These are phyloP conservation scores for Sistotremastrum suecicum DNA, from an alignment of 768 basidiomycete species.

Conservation along the genomic window DNA sequence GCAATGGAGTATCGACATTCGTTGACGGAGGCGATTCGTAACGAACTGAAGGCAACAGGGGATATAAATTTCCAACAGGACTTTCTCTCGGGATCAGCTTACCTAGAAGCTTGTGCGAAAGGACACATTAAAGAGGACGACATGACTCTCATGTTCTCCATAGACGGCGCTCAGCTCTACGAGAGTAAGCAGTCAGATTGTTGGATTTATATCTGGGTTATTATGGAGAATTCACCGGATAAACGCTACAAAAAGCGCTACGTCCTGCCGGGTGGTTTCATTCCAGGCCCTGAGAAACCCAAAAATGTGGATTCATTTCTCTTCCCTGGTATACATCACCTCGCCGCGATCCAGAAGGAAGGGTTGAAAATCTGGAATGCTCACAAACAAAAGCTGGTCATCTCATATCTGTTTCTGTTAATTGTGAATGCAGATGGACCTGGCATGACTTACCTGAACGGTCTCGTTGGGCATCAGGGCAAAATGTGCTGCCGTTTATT, in stretches of 20 bases:
- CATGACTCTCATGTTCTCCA: slow-evolving; percentile 20
- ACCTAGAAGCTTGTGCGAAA: slow-evolving; percentile 9
- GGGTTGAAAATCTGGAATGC: slow-evolving; percentile 22
- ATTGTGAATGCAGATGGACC: slow-evolving; percentile 19
- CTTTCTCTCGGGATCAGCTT: slow-evolving; percentile 17
- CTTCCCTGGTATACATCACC: slow-evolving; percentile 21
- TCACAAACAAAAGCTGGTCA: not conserved
- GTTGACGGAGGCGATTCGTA: slow-evolving; percentile 4
- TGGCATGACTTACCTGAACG: slow-evolving; percentile 19
- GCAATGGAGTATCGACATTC: slow-evolving; percentile 16
- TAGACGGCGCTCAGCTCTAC: slow-evolving; percentile 31
- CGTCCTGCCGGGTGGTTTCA: slow-evolving; percentile 18
- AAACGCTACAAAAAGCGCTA: slow-evolving; percentile 18
- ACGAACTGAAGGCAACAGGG: slow-evolving; percentile 10
- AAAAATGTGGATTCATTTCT: slow-evolving; percentile 21
- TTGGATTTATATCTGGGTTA: slow-evolving; percentile 29
- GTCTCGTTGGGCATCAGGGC: slow-evolving; percentile 22
- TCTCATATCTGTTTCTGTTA: slow-evolving; percentile 1
- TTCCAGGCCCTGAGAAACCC: slow-evolving; percentile 23
- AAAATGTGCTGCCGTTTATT: slow-evolving; percentile 20
- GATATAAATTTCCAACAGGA: slow-evolving; percentile 13
- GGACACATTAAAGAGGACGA: slow-evolving; percentile 16
- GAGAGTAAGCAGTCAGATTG: slow-evolving; percentile 26
- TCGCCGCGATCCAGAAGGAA: slow-evolving; percentile 17
- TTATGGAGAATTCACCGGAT: slow-evolving; percentile 16